Conservation (phyloP, 352 stramenopile species). For the Phytopythium ostracodes region DNA sequence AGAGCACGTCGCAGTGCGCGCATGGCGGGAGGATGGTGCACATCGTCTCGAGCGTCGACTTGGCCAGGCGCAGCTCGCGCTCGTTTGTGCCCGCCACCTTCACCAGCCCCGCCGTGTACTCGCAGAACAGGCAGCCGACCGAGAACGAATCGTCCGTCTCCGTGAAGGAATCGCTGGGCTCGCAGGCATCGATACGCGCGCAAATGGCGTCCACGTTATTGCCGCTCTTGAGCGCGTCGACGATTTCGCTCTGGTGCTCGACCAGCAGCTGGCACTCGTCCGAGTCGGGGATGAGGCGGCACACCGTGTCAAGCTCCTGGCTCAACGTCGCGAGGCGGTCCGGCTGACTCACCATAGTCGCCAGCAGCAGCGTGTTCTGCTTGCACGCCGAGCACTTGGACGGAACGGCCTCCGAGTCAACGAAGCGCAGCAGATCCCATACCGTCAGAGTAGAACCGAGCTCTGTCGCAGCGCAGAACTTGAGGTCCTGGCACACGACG, state of each 20-base stretch:
- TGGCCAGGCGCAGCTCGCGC: constrained; percentile 50
- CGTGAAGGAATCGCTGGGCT: neutral
- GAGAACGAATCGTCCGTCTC: constrained; percentile 37
- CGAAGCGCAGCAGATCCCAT: constrained; percentile 35
- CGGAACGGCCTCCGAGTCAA: constrained; percentile 32
- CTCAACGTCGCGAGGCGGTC: constrained; percentile 48
- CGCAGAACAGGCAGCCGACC: constrained; percentile 71
- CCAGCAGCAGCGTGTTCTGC: constrained; percentile 53
- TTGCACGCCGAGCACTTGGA: constrained; percentile 51
- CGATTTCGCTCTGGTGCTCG: constrained; percentile 42
- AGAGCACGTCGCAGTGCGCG: constrained; percentile 59
- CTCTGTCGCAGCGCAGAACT: constrained; percentile 34
- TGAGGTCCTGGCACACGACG: constrained; percentile 47
- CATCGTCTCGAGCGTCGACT: constrained; percentile 72
- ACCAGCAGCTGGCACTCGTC: constrained; percentile 54
- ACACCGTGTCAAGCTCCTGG: constrained; percentile 44
- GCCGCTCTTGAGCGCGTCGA: constrained; percentile 46
- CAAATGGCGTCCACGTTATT: constrained; percentile 53
- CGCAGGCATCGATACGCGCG: constrained; percentile 38
- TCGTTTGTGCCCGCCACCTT: constrained; percentile 37
- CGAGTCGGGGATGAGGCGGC: constrained; percentile 52
- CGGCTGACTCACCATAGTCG: constrained; percentile 38
- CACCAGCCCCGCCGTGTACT: constrained; percentile 71
- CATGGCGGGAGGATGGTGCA: constrained; percentile 62
- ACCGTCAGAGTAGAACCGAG: constrained; percentile 15